Evolutionary conservation across 2,329 filamentous ascomycete species (phyloP), one percentile per base, ranked within the genome.

Genomic region (Arthrobotrys conoides): DNA sequence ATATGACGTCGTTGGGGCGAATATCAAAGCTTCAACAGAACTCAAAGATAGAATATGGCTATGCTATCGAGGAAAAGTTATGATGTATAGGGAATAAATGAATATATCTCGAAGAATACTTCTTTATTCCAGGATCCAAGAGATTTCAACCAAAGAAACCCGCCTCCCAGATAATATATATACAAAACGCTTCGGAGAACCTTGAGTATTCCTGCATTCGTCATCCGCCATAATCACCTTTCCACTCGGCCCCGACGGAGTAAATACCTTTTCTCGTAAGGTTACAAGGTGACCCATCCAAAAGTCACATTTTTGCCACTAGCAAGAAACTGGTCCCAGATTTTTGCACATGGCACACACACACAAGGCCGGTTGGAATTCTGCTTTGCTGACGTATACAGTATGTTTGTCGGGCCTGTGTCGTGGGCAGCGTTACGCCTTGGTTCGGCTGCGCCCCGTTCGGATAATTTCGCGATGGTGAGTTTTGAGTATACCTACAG

Each of bases 191-290:
- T 22, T 36, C 27, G 12, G 18, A 20, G 18, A 20, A 16, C 44
- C 41, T 33, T 16, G 36, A 33, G 38, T 46, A 59, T 33, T 68
- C 27, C 38, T 22, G 51, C 48, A 63, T 70, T 77, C 73, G 73
- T 77, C 73, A 77, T 77, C 73, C 61, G 73, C 73, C 73, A 61
- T 12, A 33, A 66, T 76, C 72, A 76, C 24, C 44, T 76, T 61
- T 59, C 67, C 22, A 18, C 69, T 53, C 36, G 66, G 20, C 10
- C 33, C 55, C 55, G 44, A 16, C 38, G 65, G 48, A 38, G n/a
- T 16, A 20, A 30, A 38, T 22, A 9, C 3, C 30, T 16, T 1
- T 67, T 53, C 53, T 59, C 53, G 30, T 46, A 53, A 66, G 18
- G 44, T 46, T 68, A 41, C 20, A 48, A 27, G 46, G 57, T 61